Percentiles rank a stretch among this genome's conserved stretches.
Conservation (phyloP, 1,284 basidiomycete species). For the Kalmanozyma brasiliensis region DNA sequence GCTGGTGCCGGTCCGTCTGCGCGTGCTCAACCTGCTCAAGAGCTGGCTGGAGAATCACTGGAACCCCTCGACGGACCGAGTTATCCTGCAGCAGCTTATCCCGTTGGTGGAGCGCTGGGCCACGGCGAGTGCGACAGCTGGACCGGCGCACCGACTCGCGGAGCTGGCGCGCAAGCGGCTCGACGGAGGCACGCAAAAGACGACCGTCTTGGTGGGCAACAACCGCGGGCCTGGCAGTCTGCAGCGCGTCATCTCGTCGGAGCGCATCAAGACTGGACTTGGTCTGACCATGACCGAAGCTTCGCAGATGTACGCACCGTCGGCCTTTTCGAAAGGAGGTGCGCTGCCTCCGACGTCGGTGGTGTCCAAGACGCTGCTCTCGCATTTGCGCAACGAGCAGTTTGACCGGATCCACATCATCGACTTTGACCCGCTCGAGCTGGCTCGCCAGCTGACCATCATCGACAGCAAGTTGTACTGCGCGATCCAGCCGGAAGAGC, state of each 20-base stretch:
- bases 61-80: constrained; percentile 72
- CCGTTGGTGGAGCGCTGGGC: constrained; percentile 75
- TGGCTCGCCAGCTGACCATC: constrained; percentile 73
- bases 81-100: constrained; percentile 73
- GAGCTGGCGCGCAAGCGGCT: constrained; percentile 51
- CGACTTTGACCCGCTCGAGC: constrained; percentile 82
- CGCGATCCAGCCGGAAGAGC: constrained; percentile 68
- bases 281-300: constrained; percentile 47
- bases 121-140: constrained; percentile 71
- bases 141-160: constrained; percentile 74
- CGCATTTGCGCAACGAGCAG: constrained; percentile 70
- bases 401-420: constrained; percentile 74
- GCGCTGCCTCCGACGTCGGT: constrained; percentile 73
- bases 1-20: constrained; percentile 84
- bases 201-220: constrained; percentile 43
- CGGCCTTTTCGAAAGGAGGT: constrained; percentile 39
- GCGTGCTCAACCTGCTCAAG: constrained; percentile 91
- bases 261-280: constrained; percentile 52
- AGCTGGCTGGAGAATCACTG: constrained; percentile 92
- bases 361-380: constrained; percentile 82
- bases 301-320: constrained; percentile 54
- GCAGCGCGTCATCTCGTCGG: constrained; percentile 64
- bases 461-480: constrained; percentile 67
- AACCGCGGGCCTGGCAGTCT: constrained; percentile 53
- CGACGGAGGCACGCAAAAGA: constrained; percentile 37